Conservation (phyloP, 2,329 filamentous ascomycete genomes). For the Colletotrichum sp. region DNA sequence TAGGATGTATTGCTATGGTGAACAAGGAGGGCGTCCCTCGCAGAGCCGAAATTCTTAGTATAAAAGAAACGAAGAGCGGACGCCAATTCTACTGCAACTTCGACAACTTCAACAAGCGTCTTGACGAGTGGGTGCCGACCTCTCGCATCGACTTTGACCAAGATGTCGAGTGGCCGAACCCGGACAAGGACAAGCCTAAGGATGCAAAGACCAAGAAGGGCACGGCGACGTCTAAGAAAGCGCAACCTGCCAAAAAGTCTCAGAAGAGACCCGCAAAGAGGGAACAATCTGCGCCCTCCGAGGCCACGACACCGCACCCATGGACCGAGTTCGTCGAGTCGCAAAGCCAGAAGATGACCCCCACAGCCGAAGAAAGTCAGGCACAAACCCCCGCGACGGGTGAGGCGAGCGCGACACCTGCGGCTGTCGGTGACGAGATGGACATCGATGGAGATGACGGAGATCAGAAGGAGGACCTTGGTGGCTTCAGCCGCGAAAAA, state of each 20-base stretch:
- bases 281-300: slow-evolving; percentile 59
- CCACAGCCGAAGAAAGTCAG: slow-evolving; percentile 47
- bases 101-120: slow-evolving; percentile 93
- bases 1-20: slow-evolving; percentile 67
- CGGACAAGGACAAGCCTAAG: slow-evolving; percentile 84
- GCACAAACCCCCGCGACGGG: slow-evolving; percentile 48
- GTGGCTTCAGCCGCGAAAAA: slow-evolving; percentile 77
- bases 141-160: slow-evolving; percentile 83
- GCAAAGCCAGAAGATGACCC: slow-evolving; percentile 50
- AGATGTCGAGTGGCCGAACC: slow-evolving; percentile 95
- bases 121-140: slow-evolving; percentile 86
- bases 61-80: slow-evolving; percentile 86
- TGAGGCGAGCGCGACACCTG: slow-evolving; percentile 50
- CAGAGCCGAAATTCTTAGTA: slow-evolving; percentile 95
- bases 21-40: slow-evolving; percentile 80
- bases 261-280: slow-evolving; percentile 61
- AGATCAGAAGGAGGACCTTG: slow-evolving; percentile 47
- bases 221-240: slow-evolving; percentile 61
- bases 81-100: slow-evolving; percentile 97
- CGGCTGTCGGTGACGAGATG: slow-evolving; percentile 53
- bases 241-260: slow-evolving; percentile 59
- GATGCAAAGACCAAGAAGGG: slow-evolving; percentile 76
- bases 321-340: slow-evolving; percentile 59
- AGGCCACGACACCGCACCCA: slow-evolving; percentile 59
- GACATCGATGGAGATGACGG: slow-evolving; percentile 58